phyloP scores from a whole-genome alignment of 2,329 filamentous ascomycete genomes.

The Didymellaceae sp. region DNA sequence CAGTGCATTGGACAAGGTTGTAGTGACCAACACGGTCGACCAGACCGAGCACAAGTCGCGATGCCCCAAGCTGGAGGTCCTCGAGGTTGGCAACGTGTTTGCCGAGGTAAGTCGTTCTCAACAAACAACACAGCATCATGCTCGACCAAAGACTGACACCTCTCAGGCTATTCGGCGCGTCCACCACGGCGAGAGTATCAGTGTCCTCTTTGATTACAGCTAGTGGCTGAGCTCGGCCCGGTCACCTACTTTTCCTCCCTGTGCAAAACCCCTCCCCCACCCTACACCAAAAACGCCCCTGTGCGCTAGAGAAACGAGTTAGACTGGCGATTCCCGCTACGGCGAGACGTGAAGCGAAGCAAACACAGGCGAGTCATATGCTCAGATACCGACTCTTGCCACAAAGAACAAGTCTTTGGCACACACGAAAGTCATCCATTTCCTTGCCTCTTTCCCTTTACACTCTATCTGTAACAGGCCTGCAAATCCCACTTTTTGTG shows the following conservation, averaged over 20 bases:
- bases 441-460: too few species aligned
- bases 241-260: background rate
- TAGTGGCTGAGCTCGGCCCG: slow-evolving; percentile 47
- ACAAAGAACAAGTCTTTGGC: too few species aligned
- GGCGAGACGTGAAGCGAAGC: too few species aligned
- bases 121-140: too few species aligned
- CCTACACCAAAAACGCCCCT: slow-evolving; percentile 1
- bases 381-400: too few species aligned
- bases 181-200: slow-evolving; percentile 97
- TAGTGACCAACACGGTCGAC: slow-evolving; percentile 94
- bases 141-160: background rate
- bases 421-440: too few species aligned
- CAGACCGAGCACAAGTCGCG: slow-evolving; percentile 78
- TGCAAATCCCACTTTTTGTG: too few species aligned
- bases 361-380: too few species aligned
- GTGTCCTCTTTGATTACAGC: slow-evolving; percentile 88
- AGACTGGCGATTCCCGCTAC: too few species aligned
- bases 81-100: slow-evolving; percentile 88
- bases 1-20: slow-evolving; percentile 88
- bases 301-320: slow-evolving; percentile 8
- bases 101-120: slow-evolving; percentile 75
- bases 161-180: slow-evolving; percentile 82
- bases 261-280: background rate
- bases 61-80: slow-evolving; percentile 87
- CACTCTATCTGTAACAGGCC: background rate